Evolutionary conservation across 73 alveolate genomes (phyloP), one percentile per base, ranked within the genome.

Genomic region (Paramecium sonneborni): DNA sequence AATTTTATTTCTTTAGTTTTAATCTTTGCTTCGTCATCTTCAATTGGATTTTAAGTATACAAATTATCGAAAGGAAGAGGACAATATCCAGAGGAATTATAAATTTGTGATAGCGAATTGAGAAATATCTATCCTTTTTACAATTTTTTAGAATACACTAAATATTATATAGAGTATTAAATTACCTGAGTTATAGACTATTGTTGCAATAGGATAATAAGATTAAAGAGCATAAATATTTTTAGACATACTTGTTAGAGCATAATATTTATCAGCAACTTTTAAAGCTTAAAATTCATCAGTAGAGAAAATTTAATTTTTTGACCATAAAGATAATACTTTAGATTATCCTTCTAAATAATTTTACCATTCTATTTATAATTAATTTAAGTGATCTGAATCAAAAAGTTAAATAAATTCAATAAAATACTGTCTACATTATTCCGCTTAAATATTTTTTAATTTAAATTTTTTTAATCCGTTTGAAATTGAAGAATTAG

Each of bases 311-410:
- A 79, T 44, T 44, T 30, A 24, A 79, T 79, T 79, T 18, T 79
- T 39, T 18, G 90, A 79, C 90, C 90, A 79, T 43, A 43, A 79
- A 79, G 48, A 21, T 10, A 41, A 34, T 23, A 79, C 55, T 44
- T 39, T 79, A 3, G 7, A 5, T 79, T 79, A 12, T 18, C 37
- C 55, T 6, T 23, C 44, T 12, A 34, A 6, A 46, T 79, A 79
- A 44, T 79, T 24, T 46, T n/a, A 10, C 90, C 90, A 79, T 21
- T 30, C 20, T 43, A 2, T 3, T 39, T 79, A 15, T 21, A 79
- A 34, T 23, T 38, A n/a, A 20, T n/a, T 2, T 20, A 79, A 44
- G 4, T 43, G 1, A 0, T 79, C 41, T 15, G n/a, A 15, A 43
- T 79, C 69, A 4, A 38, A 39, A 1, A 43, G n/a, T 44, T 43